phyloP scores from a whole-genome alignment of 2,329 filamentous ascomycete species.

The Xylaria sp. region DNA sequence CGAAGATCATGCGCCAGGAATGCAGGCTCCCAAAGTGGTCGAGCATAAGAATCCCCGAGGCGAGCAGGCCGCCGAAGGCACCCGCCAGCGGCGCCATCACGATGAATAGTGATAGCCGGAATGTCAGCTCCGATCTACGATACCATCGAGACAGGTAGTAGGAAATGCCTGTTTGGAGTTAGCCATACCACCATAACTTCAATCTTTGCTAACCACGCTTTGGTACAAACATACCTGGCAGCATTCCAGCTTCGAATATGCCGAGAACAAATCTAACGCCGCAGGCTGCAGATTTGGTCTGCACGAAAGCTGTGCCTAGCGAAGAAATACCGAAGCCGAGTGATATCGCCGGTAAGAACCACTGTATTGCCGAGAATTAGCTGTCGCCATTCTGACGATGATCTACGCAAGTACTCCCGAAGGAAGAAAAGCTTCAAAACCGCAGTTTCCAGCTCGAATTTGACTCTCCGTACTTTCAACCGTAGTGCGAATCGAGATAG shows the following conservation, averaged over 20 bases:
- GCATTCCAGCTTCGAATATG: constrained; percentile 77
- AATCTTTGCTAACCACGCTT: background rate
- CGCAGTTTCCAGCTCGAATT: background rate
- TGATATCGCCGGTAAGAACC: constrained; percentile 73
- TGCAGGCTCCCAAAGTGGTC: constrained; percentile 57
- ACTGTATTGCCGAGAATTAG: constrained; percentile 48
- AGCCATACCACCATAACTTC: background rate
- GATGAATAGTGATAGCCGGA: constrained; percentile 75
- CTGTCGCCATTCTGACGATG: background rate
- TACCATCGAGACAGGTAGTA: constrained; percentile 82
- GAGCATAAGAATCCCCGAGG: constrained; percentile 71
- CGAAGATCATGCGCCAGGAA: constrained; percentile 49
- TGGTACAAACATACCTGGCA: constrained; percentile 60
- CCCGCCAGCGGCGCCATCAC: constrained; percentile 77
- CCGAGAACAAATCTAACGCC: constrained; percentile 75
- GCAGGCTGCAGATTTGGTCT: constrained; percentile 61
- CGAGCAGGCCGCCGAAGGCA: constrained; percentile 76
- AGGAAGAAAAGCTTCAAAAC: background rate
- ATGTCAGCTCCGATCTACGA: constrained; percentile 73
- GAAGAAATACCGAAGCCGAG: constrained; percentile 73
- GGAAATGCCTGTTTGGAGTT: constrained; percentile 62
- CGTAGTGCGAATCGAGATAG: background rate
- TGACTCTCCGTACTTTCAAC: background rate
- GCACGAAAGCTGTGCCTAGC: constrained; percentile 73
- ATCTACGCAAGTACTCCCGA: background rate